Percentiles rank a stretch among this genome's conserved stretches.
Conservation (phyloP, 2,329 filamentous ascomycete genomes). For the Pseudogymnoascus sp. region DNA sequence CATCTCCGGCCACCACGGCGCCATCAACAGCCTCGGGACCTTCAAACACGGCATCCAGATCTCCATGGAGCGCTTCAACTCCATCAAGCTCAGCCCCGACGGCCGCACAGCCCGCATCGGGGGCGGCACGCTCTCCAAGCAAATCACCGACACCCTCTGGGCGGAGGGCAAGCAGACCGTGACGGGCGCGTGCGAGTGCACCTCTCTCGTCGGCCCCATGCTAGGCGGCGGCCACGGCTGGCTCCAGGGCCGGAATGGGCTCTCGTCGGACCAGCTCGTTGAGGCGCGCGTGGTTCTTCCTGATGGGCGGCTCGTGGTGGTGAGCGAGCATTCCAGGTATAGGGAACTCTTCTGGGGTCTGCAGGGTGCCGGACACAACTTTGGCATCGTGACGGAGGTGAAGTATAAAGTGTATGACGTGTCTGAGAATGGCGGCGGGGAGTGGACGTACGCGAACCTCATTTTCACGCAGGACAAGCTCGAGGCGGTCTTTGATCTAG, state of each 20-base stretch:
- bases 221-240: slow-evolving; percentile 39
- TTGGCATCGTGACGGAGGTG: slow-evolving; percentile 37
- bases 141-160: slow-evolving; percentile 20
- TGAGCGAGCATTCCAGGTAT: slow-evolving; percentile 36
- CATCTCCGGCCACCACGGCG: neutral
- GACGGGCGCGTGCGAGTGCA: slow-evolving; percentile 26
- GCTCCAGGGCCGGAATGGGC: slow-evolving; percentile 44
- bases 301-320: slow-evolving; percentile 40
- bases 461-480: slow-evolving; percentile 22
- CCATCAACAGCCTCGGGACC: neutral
- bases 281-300: slow-evolving; percentile 32
- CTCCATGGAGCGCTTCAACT: slow-evolving; percentile 15
- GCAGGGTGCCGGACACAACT: slow-evolving; percentile 27
- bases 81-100: slow-evolving; percentile 20
- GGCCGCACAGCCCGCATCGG: slow-evolving; percentile 23
- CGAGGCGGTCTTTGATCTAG: slow-evolving; percentile 27
- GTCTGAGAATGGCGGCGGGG: neutral
- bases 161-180: slow-evolving; percentile 21
- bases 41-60: neutral
- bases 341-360: slow-evolving; percentile 40
- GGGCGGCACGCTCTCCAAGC: slow-evolving; percentile 22
- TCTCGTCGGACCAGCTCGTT: slow-evolving; percentile 35
- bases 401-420: slow-evolving; percentile 21
- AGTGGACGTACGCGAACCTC: slow-evolving; percentile 15
- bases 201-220: slow-evolving; percentile 23